A percentile compares a stretch with the other conserved stretches of the same genome.
These are phyloP conservation scores for Sabuloglossum arenarium DNA, from an alignment of 495 filamentous ascomycete species.

Conservation along the genomic window DNA sequence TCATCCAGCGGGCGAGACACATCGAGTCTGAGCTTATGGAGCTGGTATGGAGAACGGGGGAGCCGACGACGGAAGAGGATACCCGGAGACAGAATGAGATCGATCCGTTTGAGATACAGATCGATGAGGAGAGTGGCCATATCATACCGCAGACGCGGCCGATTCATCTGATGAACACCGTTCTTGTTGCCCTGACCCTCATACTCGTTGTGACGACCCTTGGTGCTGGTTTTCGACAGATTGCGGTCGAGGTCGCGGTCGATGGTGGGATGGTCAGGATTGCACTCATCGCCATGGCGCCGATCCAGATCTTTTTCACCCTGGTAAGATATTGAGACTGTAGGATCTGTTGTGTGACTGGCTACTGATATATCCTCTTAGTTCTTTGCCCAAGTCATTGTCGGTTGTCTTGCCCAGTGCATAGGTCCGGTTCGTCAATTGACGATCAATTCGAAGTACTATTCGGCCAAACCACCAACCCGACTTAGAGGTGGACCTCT, in stretches of 20 bases:
- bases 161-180: constrained; percentile 44
- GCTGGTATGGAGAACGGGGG: constrained; percentile 41
- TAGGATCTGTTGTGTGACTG: background rate
- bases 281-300: constrained; percentile 37
- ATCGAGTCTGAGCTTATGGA: constrained; percentile 59
- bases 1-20: constrained; percentile 39
- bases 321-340: constrained; percentile 20
- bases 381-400: constrained; percentile 55
- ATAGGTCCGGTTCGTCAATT: constrained; percentile 55
- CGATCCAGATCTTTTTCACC: constrained; percentile 61
- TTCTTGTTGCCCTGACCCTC: constrained; percentile 41
- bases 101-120: constrained; percentile 25
- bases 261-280: constrained; percentile 39
- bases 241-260: constrained; percentile 45
- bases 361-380: constrained; percentile 6
- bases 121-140: constrained; percentile 53
- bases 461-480: constrained; percentile 43
- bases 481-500: constrained; percentile 29
- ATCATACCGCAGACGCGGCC: constrained; percentile 39
- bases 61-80: constrained; percentile 25
- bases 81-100: constrained; percentile 24
- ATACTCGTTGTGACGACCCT: constrained; percentile 37
- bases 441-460: constrained; percentile 55
- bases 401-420: constrained; percentile 52
- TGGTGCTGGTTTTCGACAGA: constrained; percentile 42